Evolutionary conservation across 805 yeast genomes (phyloP), one percentile per base, ranked within the genome.

Genomic region (Nakazawaea ishiwadae): DNA sequence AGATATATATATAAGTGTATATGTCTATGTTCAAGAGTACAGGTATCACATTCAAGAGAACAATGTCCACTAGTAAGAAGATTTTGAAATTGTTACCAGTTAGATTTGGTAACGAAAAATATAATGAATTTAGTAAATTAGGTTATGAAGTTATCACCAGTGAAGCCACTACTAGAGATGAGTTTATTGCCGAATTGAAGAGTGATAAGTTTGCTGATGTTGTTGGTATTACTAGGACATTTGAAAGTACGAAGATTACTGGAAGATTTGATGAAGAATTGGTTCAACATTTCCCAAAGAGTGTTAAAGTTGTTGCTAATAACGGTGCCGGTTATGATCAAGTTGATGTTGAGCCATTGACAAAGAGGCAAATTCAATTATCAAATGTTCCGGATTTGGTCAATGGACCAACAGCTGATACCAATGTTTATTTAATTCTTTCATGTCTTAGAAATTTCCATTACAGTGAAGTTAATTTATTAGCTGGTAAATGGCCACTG

Each of bases 81-180:
- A 15, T 87, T 9, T 67, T 88, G 19, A 69, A 86, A 59, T 58
- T 88, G 27, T 91, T 89, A 5, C 68, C 71, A 11, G 68, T 79
- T 34, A 57, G 61, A 39, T 81, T 66, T 54, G 90, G 88, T 33
- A 74, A 72, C 29, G 65, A 72, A 24, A 84, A 81, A 32, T 86
- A 93, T 91, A 63, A 66, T n/a, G 65, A 71, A 19, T 60, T 85
- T 15, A 51, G 56, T 9, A 52, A 70, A 32, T 53, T 71, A 5
- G 59, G 64, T 16, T 74, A 70, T 4, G 70, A 76, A 35, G 67
- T 81, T n/a, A 53, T 79, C 16, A 58, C 69, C 26, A 47, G 69
- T 11, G 62, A 56, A n/a, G 66, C 72, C 3, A 54, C 62, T 3
- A 60, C 60, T 19, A 59, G 75, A 32, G 58, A 50, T 14, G 70